phyloP scores from a whole-genome alignment of 257 asterid genomes.

The Fraxinus americana region DNA sequence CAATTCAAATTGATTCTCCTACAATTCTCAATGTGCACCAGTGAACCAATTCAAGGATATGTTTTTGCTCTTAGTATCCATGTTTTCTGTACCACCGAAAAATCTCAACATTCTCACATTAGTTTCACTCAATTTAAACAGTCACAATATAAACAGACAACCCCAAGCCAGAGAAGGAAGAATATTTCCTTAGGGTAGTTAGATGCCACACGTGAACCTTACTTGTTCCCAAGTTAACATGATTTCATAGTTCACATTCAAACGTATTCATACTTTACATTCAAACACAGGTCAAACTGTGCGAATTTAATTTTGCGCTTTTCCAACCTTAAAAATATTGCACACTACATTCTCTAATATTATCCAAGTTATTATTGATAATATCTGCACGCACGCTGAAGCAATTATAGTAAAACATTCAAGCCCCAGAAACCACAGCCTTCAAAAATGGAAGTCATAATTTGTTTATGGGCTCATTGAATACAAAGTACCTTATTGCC shows the following conservation, averaged over 20 bases:
- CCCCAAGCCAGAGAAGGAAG: background rate
- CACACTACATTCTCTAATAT: background rate
- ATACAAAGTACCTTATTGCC: constrained; percentile 64
- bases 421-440: background rate
- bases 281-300: background rate
- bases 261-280: background rate
- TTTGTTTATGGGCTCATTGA: background rate
- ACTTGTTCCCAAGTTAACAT: background rate
- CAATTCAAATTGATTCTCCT: too few species aligned
- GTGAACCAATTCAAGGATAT: too few species aligned
- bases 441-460: background rate
- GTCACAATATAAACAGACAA: background rate
- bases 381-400: background rate
- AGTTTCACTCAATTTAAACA: background rate
- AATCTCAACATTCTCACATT: background rate
- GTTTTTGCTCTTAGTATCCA: background rate
- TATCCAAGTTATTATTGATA: background rate
- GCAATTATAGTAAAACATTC: background rate
- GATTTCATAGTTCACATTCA: background rate
- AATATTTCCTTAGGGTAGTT: background rate
- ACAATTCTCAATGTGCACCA: too few species aligned
- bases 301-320: background rate
- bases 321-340: background rate
- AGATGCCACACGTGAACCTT: background rate
- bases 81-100: background rate